Conservation (phyloP, 164 flowering plant species). For the Vitis rotundifolia region DNA sequence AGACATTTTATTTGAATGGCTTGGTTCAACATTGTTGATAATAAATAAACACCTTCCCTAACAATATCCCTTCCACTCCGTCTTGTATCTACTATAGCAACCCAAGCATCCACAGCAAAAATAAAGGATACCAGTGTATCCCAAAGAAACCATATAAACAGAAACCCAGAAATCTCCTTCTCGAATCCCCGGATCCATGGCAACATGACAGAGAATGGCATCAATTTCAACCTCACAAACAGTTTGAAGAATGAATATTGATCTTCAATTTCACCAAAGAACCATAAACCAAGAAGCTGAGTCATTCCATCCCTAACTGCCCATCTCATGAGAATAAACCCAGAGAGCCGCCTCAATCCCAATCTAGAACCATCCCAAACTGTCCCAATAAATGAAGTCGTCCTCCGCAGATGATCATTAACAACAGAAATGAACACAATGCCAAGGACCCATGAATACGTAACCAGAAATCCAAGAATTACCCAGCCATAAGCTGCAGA, state of each 20-base stretch:
- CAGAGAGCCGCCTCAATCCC: conserved; percentile 73
- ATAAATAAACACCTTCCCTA: conserved; percentile 80
- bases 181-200: conserved; percentile 72
- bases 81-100: conserved; percentile 73
- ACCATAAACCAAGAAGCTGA: conserved; percentile 85
- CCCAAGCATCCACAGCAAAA: conserved; percentile 86
- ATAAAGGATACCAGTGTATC: conserved; percentile 66
- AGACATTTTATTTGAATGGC: conserved; percentile 73
- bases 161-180: conserved; percentile 65
- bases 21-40: conserved; percentile 61
- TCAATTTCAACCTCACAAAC: conserved; percentile 81
- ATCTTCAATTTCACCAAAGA: conserved; percentile 87
- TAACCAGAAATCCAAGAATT: conserved; percentile 78
- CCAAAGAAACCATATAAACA: conserved; percentile 65
- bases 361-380: conserved; percentile 70
- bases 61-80: conserved; percentile 77
- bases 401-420: conserved; percentile 56
- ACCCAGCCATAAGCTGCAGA: conserved; percentile 88
- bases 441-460: conserved; percentile 75
- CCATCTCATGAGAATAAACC: conserved; percentile 89
- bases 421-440: conserved; percentile 64
- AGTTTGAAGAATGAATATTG: conserved; percentile 81
- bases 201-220: conserved; percentile 80
- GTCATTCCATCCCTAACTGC: conserved; percentile 91
- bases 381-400: conserved; percentile 36